Evolutionary conservation across 192 early-diverging fungal genomes (phyloP).

Genomic region (Physocladia obscura): DNA sequence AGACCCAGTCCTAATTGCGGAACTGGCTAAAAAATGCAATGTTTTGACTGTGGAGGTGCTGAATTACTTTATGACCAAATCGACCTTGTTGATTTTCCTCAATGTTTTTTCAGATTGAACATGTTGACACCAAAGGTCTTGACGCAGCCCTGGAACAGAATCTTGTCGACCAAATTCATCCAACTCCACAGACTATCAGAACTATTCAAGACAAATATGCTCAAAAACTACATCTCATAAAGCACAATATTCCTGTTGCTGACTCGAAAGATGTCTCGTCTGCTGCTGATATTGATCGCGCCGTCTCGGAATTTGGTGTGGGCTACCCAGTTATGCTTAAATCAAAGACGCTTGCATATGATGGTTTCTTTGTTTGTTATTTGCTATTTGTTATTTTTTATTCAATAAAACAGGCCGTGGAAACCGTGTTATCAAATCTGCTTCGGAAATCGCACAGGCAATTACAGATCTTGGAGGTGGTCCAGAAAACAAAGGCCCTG

Average conservation of each 20-base stretch:
- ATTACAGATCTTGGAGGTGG: slow-evolving; percentile 62
- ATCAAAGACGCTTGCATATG: slow-evolving; percentile 90
- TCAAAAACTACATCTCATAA: slow-evolving; percentile 80
- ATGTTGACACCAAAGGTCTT: slow-evolving; percentile 75
- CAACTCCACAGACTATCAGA: slow-evolving; percentile 75
- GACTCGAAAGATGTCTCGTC: slow-evolving; percentile 64
- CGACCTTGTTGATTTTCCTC: no score
- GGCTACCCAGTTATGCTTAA: slow-evolving; percentile 97
- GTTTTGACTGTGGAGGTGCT: slow-evolving; percentile 66
- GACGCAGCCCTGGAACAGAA: slow-evolving; percentile 48
- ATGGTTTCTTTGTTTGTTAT: slow-evolving; percentile 49
- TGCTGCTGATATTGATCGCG: slow-evolving; percentile 49
- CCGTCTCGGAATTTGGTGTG: slow-evolving; percentile 47
- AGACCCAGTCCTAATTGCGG: slow-evolving; percentile 70
- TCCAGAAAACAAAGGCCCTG: slow-evolving; percentile 49
- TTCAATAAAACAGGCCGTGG: slow-evolving; percentile 55
- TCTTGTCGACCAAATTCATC: slow-evolving; percentile 60
- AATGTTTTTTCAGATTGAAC: slow-evolving; percentile 82
- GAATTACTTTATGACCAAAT: no score
- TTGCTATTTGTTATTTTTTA: slow-evolving; percentile 11
- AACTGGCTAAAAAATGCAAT: slow-evolving; percentile 72
- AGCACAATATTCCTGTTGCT: slow-evolving; percentile 69
- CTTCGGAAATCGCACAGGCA: slow-evolving; percentile 64
- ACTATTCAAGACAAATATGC: slow-evolving; percentile 96
- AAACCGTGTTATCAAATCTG: slow-evolving; percentile 82